These are phyloP conservation scores for Helminthosporium solani DNA, from an alignment of 2,329 filamentous ascomycete genomes.

Conservation along the genomic window DNA sequence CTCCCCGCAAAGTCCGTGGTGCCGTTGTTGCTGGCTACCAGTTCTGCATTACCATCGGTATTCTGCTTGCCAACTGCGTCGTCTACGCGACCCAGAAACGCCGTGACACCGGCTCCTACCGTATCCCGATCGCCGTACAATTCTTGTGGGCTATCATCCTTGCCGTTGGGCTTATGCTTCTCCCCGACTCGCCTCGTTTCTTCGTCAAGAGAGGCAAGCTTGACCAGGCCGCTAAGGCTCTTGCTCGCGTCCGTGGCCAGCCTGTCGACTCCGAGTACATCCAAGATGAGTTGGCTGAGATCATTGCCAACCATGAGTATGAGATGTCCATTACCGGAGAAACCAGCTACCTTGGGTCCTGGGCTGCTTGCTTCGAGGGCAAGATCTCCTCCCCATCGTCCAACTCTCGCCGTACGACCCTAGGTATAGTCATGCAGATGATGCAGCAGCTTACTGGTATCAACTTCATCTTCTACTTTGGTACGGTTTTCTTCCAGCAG, in stretches of 20 bases:
- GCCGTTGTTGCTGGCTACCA: constrained; percentile 78
- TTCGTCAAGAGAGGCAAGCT: constrained; percentile 77
- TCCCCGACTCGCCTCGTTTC: constrained; percentile 85
- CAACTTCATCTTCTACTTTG: constrained; percentile 78
- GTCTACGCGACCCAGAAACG: constrained; percentile 70
- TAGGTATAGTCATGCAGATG: constrained; percentile 52
- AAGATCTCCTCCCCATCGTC: constrained; percentile 52
- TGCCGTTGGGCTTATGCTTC: constrained; percentile 67
- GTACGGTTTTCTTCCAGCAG: constrained; percentile 78
- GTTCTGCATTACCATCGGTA: constrained; percentile 79
- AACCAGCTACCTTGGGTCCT: constrained; percentile 51
- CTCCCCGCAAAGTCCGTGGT: constrained; percentile 69
- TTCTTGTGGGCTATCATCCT: constrained; percentile 81
- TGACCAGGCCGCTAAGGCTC: constrained; percentile 63
- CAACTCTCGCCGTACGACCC: constrained; percentile 50
- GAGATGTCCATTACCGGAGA: constrained; percentile 61
- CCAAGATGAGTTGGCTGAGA: constrained; percentile 78
- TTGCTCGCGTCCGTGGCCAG: constrained; percentile 74
- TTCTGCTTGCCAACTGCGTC: constrained; percentile 73
- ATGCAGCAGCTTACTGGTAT: constrained; percentile 70
- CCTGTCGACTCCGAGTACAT: constrained; percentile 73
- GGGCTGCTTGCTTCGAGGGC: constrained; percentile 65
- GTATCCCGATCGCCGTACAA: constrained; percentile 80
- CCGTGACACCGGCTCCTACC: constrained; percentile 65
- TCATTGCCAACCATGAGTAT: constrained; percentile 89